Evolutionary conservation across 179 eudicot species (phyloP).

Genomic region (Carnegiea gigantea): DNA sequence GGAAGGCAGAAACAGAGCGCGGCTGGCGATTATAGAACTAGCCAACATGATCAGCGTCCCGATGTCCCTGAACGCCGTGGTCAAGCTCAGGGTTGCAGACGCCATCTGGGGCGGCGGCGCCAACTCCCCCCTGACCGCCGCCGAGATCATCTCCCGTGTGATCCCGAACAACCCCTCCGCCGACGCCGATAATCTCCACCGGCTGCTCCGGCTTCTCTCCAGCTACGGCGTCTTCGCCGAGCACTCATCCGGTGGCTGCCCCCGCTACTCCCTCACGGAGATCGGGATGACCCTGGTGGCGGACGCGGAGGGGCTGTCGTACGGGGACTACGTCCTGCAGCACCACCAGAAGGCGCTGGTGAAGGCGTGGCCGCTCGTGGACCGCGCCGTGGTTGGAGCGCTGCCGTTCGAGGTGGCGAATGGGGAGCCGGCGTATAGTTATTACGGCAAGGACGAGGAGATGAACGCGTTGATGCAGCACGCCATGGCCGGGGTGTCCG

Average conservation of each 20-base stretch:
- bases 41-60: constrained; percentile 64
- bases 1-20: constrained; percentile 35
- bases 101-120: constrained; percentile 42
- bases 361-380: constrained; percentile 45
- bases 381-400: constrained; percentile 33
- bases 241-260: constrained; percentile 9
- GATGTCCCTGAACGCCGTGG: constrained; percentile 53
- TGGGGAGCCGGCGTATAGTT: constrained; percentile 49
- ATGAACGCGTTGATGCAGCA: constrained; percentile 53
- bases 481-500: constrained; percentile 62
- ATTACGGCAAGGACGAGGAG: constrained; percentile 47
- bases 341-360: constrained; percentile 56
- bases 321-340: constrained; percentile 53
- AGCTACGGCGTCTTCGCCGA: constrained; percentile 12
- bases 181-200: constrained; percentile 46
- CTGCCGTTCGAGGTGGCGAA: constrained; percentile 53
- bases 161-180: constrained; percentile 28
- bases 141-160: constrained; percentile 32
- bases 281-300: constrained; percentile 45
- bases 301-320: constrained; percentile 40
- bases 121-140: constrained; percentile 41
- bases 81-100: constrained; percentile 44
- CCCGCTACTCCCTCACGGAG: constrained; percentile 42
- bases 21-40: constrained; percentile 44
- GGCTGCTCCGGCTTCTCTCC: constrained; percentile 50